phyloP scores from a whole-genome alignment of 257 asterid species.

The Petunia secreta region DNA sequence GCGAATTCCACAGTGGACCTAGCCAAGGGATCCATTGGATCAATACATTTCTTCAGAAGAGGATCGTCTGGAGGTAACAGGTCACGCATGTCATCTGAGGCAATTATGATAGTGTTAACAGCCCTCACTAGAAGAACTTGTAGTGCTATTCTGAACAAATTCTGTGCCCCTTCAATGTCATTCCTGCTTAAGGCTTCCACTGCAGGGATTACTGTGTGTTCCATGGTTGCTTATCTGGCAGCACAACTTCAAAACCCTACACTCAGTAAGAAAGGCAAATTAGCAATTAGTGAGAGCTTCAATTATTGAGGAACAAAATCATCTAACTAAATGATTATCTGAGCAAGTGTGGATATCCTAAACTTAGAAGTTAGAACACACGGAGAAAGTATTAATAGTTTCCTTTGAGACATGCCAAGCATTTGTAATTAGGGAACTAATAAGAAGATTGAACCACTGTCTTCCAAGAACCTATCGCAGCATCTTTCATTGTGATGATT shows the following conservation, averaged over 20 bases:
- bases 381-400: background rate
- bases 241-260: conserved; percentile 77
- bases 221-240: conserved; percentile 76
- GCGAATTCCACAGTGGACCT: conserved; percentile 53
- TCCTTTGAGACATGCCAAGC: background rate
- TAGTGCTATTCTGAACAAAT: conserved; percentile 63
- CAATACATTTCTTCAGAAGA: conserved; percentile 63
- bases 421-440: background rate
- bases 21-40: conserved; percentile 70
- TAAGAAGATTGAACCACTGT: background rate
- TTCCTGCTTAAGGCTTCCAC: conserved; percentile 60
- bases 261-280: conserved; percentile 4
- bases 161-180: conserved; percentile 80
- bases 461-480: background rate
- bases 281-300: background rate
- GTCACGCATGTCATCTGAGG: conserved; percentile 62
- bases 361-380: background rate
- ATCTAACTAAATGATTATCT: background rate
- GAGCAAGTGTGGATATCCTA: conserved; percentile 5
- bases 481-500: conserved; percentile 13
- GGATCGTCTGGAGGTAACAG: conserved; percentile 77
- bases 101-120: conserved; percentile 63
- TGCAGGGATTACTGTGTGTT: conserved; percentile 63
- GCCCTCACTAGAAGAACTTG: conserved; percentile 70
- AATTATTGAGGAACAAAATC: background rate